Evolutionary conservation across 164 flowering plant species (phyloP), one percentile per base, ranked within the genome.

Genomic region (Aristolochia contorta): DNA sequence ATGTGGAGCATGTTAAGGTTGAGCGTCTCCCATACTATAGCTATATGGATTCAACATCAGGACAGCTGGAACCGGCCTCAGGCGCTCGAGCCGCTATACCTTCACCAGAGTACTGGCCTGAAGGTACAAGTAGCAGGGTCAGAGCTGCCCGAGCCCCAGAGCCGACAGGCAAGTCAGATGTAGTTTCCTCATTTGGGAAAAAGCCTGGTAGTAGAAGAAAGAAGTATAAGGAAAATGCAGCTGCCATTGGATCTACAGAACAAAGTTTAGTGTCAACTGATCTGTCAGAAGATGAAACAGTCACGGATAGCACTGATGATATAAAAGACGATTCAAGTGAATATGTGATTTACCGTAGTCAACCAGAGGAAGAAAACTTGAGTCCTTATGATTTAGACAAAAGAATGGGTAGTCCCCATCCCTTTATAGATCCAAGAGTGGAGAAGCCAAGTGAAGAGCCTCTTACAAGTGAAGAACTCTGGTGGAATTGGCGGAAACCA

Each of bases 401-500:
- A 78, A 78, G 77, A 67, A 61, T 77, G 23, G 98, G 96, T 56
- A 74, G 65, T n/a, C 98, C 96, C 58, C 98, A 89, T 68, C 80
- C 96, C 2, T 87, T 87, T 73, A 74, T 93, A 67, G 87, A 93
- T 75, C 98, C 98, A 33, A 69, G 84, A 54, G 72, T 43, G 46
- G 83, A 75, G 77, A 89, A 78, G 74, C 81, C 87, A 41, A 78
- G 79, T 24, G 88, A 81, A 63, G 73, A 82, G 58, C 65, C 85
- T 55, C 86, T 77, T 21, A 57, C 91, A 16, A 84, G 84, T 77
- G 96, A 89, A 60, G 96, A 87, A 59, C 79, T 82, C 22, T 93
- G 98, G 98, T 93, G 97, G 98, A 83, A 89, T 67, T 93, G 98
- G 98, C 83, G 86, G 71, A 86, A 87, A 74, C 91, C 96, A 18